phyloP scores from a whole-genome alignment of 176 grass and related monocot species.

The Musa schizocarpa region DNA sequence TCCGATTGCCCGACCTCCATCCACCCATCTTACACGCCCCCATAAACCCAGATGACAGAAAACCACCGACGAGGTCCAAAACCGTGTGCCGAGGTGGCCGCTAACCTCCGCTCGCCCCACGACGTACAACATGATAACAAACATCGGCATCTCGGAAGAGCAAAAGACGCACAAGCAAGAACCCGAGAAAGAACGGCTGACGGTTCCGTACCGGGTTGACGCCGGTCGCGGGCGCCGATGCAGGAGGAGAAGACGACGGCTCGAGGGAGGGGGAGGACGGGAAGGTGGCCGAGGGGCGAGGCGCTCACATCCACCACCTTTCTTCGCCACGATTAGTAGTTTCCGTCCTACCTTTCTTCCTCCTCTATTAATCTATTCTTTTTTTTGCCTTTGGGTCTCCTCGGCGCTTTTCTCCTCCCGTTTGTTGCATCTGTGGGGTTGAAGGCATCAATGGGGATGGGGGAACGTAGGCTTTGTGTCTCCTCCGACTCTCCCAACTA shows the following conservation, averaged over 20 bases:
- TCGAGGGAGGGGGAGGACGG: neutral
- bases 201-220: too few relatives aligned
- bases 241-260: neutral
- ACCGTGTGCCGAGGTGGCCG: neutral
- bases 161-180: neutral
- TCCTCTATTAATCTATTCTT: neutral
- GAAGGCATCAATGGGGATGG: neutral
- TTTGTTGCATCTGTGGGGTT: neutral
- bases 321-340: neutral
- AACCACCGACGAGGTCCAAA: neutral
- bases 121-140: too few relatives aligned
- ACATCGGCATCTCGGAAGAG: neutral
- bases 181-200: too few relatives aligned
- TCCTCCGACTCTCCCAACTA: neutral
- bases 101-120: neutral
- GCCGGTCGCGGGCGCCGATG: too few relatives aligned
- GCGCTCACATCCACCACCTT: neutral
- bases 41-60: neutral
- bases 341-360: neutral
- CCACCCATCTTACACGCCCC: neutral
- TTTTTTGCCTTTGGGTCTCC: too few relatives aligned
- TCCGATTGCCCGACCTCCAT: neutral
- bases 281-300: neutral
- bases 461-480: neutral
- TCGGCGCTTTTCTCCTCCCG: neutral